Evolutionary conservation across 2,329 filamentous ascomycete species (phyloP), one percentile per base, ranked within the genome.

Genomic region (Pseudocercospora musae): DNA sequence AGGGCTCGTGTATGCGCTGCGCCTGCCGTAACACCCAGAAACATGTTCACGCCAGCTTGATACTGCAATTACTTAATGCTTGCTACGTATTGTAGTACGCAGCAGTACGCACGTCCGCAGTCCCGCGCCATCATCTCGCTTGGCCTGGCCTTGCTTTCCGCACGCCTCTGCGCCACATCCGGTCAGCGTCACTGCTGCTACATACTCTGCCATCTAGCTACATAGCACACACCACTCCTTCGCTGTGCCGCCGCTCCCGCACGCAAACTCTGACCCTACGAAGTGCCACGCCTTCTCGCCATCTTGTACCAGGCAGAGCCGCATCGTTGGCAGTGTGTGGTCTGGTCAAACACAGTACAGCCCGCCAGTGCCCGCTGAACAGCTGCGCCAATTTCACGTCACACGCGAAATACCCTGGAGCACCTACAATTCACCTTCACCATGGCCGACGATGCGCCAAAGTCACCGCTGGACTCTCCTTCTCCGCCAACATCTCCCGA

Each of bases 401-500:
- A 21, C 44, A 33, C 25, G 23, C 21, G 55, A 52, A 50, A 57
- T 53, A 18, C 15, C 54, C 23, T 27, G 50, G 21, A 33, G 21
- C 25, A 23, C 23, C 20, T 11, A 20, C 33, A 31, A 18, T 23
- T 27, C 33, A 29, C 52, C 52, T 33, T 46, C 58, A 61, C 37
- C 60, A 68, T 68, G 66, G 55, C 64, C 58, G 61, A 63, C 56
- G 53, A 50, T 40, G 42, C 62, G 31, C 58, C 64, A 29, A 42
- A 63, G 15, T 60, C 60, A 55, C 62, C 69, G 58, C 64, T 65
- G 59, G 60, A 62, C 52, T 61, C 60, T 50, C 68, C 67, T 37
- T 70, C 60, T 63, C 69, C 40, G 79, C 69, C 70, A 18, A 64
- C 66, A 18, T 68, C 68, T 20, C 68, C 69, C 21, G 69, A 71